Conservation (phyloP, 495 filamentous ascomycete genomes). For the Lasiosphaeria ovina region DNA sequence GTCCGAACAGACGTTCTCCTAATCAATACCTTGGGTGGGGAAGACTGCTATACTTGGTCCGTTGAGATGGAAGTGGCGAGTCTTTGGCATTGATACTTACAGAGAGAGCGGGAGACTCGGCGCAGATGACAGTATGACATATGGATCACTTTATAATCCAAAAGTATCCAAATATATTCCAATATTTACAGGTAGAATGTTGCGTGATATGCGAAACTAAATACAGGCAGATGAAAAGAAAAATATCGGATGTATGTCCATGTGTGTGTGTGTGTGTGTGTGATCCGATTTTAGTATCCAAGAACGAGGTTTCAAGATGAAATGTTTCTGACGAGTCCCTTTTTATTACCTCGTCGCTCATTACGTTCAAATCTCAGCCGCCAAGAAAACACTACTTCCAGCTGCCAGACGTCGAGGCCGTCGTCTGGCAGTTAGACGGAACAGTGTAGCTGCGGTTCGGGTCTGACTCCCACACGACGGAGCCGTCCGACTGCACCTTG, state of each 20-base stretch:
- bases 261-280: not conserved
- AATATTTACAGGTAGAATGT: not conserved
- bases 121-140: too few species aligned
- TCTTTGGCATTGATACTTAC: too few species aligned
- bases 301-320: not conserved
- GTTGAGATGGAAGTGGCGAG: too few species aligned
- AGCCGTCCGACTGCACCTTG: slow-evolving; percentile 51
- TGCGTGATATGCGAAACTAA: not conserved
- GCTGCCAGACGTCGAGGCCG: slow-evolving; percentile 35
- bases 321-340: not conserved
- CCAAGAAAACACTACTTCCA: slow-evolving; percentile 29
- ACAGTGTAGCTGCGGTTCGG: slow-evolving; percentile 61
- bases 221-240: not conserved
- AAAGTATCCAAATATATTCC: not conserved
- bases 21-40: too few species aligned
- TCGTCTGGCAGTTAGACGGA: slow-evolving; percentile 45
- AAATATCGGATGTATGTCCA: not conserved
- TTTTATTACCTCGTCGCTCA: not conserved
- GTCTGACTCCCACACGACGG: slow-evolving; percentile 62
- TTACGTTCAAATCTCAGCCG: too few species aligned
- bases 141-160: too few species aligned
- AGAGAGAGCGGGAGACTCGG: too few species aligned
- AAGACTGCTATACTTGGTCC: too few species aligned
- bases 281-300: not conserved
- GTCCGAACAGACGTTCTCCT: too few species aligned